Evolutionary conservation across 192 early-diverging fungal species (phyloP), one percentile per base, ranked within the genome.

Genomic region (Allomyces javanicus): DNA sequence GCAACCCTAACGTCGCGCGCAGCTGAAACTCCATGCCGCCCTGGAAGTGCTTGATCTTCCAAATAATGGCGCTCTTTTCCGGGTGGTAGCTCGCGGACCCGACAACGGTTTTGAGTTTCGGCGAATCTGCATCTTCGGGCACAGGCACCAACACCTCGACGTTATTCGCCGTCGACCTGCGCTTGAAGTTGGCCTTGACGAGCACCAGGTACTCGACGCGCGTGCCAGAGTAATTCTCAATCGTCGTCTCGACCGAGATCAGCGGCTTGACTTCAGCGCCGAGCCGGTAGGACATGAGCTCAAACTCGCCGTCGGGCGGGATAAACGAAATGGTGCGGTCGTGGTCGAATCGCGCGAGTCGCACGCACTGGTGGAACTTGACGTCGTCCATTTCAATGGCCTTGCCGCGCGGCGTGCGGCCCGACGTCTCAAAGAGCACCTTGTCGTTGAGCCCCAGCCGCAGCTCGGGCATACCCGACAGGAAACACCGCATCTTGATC

Each of bases 21-120:
- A 96, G 87, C 65, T 92, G 78, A 65, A 91, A 95, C 69, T 99
- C 96, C 76, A 95, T 96, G 65, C 93, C 93, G 58, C 96, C 96
- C 67, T 90, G 92, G 81, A 99, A 97, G 70, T 93, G 89, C 76
- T 93, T 94, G 68, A 99, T 94, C 74, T 92, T 96, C 96, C 96
- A 99, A 17, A 99, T 87, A 64, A 96, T 81, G 40, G 90, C 88
- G 50, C 88, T 86, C 70, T 87, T 87, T 71, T 99, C 96, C 9
- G 94, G 96, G 19, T 82, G 86, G 68, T 99, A 99, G 67, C 82
- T 76, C 61, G 89, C 94, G 14, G 84, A 85, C 0, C 96, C 96
- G 68, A 92, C 62, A 44, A 62, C 62, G 68, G 85, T 85, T 74
- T 92, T 94, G 77, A 99, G 97, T 71, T 89, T 92, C 26, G 93